These are phyloP conservation scores for Phellinidium pouzarii DNA, from an alignment of 1,284 basidiomycete genomes.

Conservation along the genomic window DNA sequence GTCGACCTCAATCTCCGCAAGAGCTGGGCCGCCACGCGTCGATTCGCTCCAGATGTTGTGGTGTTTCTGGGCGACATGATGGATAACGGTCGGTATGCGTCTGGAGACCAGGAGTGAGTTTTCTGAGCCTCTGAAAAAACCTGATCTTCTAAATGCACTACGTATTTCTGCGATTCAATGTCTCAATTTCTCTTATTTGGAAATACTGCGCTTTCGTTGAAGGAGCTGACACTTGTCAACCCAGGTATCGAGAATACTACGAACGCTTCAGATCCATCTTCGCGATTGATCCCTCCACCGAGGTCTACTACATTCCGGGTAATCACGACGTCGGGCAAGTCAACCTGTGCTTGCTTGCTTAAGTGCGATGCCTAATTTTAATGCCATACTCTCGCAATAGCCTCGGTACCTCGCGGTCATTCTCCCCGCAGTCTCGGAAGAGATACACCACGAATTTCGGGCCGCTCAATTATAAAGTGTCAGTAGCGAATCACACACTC, in stretches of 20 bases:
- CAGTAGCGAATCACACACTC: constrained; percentile 64
- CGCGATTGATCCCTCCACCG: constrained; percentile 32
- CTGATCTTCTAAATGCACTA: not conserved
- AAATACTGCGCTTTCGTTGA: too few relatives aligned
- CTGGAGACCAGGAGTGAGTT: constrained; percentile 60
- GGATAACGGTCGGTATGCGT: constrained; percentile 57
- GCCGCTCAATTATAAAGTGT: constrained; percentile 43
- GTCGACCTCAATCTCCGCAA: constrained; percentile 69
- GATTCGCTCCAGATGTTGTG: constrained; percentile 61
- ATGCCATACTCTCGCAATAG: constrained; percentile 31
- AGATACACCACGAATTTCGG: constrained; percentile 69
- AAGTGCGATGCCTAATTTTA: constrained; percentile 11
- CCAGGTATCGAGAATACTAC: constrained; percentile 57
- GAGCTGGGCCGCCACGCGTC: constrained; percentile 59
- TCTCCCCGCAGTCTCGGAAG: constrained; percentile 50
- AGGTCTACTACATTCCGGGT: constrained; percentile 70
- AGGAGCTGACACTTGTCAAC: constrained; percentile 9
- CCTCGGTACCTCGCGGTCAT: constrained; percentile 47
- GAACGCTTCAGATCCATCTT: constrained; percentile 61
- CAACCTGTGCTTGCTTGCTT: not conserved
- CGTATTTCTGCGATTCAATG: too few relatives aligned
- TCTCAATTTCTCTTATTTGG: too few relatives aligned
- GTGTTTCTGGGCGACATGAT: constrained; percentile 82
- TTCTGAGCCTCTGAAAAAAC: not conserved
- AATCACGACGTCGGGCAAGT: constrained; percentile 79